phyloP scores from a whole-genome alignment of 768 basidiomycete species.

The Obba rivulosa region DNA sequence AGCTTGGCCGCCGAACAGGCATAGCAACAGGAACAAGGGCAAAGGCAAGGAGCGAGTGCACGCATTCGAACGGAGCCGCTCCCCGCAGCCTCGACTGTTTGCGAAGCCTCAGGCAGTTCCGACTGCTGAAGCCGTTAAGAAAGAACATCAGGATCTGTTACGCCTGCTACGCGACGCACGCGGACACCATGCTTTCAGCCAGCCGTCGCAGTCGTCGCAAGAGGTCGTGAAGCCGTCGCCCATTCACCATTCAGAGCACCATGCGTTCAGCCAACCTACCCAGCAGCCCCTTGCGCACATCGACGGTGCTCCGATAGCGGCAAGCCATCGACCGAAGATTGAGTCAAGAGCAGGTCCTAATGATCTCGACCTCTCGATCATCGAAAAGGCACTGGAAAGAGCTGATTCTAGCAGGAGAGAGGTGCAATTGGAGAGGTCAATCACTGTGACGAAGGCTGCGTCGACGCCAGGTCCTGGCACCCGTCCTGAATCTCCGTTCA shows the following conservation, averaged over 20 bases:
- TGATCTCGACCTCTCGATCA: background rate
- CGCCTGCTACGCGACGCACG: background rate
- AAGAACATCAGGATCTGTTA: background rate
- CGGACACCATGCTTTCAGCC: constrained; percentile 14
- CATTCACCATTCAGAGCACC: background rate
- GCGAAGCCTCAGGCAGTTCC: too few species aligned
- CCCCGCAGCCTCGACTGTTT: too few species aligned
- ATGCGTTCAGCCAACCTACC: constrained; percentile 14
- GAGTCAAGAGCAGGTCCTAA: too few species aligned
- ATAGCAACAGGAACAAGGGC: background rate
- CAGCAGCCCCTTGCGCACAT: background rate
- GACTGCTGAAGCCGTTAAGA: constrained; percentile 1
- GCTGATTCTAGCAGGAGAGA: background rate
- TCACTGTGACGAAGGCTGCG: background rate
- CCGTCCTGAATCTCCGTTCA: background rate
- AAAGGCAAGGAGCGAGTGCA: background rate
- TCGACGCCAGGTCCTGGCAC: background rate
- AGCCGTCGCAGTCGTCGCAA: background rate
- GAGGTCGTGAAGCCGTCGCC: background rate
- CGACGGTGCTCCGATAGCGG: too few species aligned
- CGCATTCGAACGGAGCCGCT: too few species aligned
- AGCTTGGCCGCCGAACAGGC: constrained; percentile 8
- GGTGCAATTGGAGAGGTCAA: background rate
- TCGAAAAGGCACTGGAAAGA: background rate
- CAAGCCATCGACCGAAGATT: too few species aligned